Conservation (phyloP, 2,329 filamentous ascomycete genomes). For the Corinectria fuckeliana region DNA sequence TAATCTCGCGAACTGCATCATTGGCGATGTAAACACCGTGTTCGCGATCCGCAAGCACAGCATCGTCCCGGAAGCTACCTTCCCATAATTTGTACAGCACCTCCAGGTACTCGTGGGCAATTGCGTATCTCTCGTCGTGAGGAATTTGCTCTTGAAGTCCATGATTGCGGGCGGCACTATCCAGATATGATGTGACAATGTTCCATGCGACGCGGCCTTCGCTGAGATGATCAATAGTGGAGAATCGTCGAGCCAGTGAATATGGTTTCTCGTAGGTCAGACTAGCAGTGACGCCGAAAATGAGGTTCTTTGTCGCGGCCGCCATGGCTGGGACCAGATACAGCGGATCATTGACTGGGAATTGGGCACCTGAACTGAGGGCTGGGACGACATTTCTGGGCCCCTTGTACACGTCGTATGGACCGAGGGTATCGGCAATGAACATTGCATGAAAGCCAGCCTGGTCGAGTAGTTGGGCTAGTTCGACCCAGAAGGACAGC, state of each 20-base stretch:
- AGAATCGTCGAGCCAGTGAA: conserved; percentile 42
- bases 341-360: conserved; percentile 50
- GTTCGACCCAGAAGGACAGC: conserved; percentile 50
- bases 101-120: conserved; percentile 19
- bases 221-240: conserved; percentile 45
- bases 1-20: conserved; percentile 44
- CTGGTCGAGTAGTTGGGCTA: conserved; percentile 53
- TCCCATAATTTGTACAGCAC: conserved; percentile 23
- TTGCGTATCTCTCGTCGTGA: conserved; percentile 23
- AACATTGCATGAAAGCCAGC: conserved; percentile 59
- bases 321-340: conserved; percentile 52
- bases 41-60: conserved; percentile 13
- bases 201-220: conserved; percentile 53
- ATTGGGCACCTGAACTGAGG: conserved; percentile 48
- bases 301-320: conserved; percentile 52
- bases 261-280: conserved; percentile 47
- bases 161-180: conserved; percentile 10
- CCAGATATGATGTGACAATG: conserved; percentile 53
- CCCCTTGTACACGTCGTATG: conserved; percentile 43
- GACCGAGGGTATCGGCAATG: conserved; percentile 56
- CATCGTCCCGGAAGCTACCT: conserved; percentile 18
- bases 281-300: conserved; percentile 45
- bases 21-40: conserved; percentile 41
- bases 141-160: conserved; percentile 47
- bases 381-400: conserved; percentile 19